These are phyloP conservation scores for Eudorina sp. DNA, from an alignment of 139 green algal species.

Conservation along the genomic window DNA sequence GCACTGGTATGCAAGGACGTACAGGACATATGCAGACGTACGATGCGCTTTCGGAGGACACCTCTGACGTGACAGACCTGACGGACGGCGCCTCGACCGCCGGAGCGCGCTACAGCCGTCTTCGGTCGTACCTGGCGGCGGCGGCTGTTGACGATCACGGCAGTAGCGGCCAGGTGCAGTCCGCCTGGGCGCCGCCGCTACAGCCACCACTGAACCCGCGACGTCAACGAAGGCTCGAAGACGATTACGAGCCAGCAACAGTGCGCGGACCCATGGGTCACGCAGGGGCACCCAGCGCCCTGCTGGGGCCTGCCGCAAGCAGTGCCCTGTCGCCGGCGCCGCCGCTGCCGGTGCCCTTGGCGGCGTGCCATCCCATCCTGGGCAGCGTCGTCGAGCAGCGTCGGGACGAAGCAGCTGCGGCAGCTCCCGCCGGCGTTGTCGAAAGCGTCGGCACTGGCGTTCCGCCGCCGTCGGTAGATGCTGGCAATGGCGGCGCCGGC, in stretches of 20 bases:
- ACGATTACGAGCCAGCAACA: background rate
- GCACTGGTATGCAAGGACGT: background rate
- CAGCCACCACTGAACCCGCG: background rate
- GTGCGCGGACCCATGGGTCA: background rate
- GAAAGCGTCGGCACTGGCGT: background rate
- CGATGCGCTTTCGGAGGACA: constrained; percentile 17
- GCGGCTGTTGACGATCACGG: background rate
- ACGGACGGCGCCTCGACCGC: constrained; percentile 1
- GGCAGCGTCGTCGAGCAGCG: background rate
- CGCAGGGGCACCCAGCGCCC: too few relatives aligned
- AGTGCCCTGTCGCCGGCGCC: background rate
- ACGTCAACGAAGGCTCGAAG: background rate
- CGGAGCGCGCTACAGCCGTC: constrained; percentile 19
- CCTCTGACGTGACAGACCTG: constrained; percentile 10
- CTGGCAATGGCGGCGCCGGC: background rate
- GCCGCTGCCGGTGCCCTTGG: background rate
- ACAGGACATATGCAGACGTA: background rate
- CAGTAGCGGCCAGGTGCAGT: constrained; percentile 11
- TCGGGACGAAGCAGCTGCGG: background rate
- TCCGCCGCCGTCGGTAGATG: background rate
- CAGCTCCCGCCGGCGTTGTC: background rate
- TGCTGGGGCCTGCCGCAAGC: too few relatives aligned
- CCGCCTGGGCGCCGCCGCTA: background rate
- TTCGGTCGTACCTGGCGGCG: constrained; percentile 11
- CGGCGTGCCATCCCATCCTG: constrained; percentile 20